Evolutionary conservation across 2,329 filamentous ascomycete species (phyloP).

Genomic region (Beauveria australis): DNA sequence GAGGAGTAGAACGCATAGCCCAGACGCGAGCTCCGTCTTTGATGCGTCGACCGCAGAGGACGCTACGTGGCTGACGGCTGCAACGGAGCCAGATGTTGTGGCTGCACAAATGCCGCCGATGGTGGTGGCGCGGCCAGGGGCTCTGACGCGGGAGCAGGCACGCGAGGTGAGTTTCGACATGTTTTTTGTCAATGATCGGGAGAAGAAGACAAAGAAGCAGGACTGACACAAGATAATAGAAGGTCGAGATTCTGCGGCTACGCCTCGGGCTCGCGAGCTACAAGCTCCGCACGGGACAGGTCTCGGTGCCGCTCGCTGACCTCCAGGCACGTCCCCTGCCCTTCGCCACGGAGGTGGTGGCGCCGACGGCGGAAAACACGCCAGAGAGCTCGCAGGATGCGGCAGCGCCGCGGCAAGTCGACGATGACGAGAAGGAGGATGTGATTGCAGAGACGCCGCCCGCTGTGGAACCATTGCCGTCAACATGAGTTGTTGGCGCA

Average conservation of each 20-base stretch:
- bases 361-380: slow-evolving; percentile 14
- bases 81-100: slow-evolving; percentile 33
- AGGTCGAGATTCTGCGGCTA: slow-evolving; percentile 57
- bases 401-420: slow-evolving; percentile 8
- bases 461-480: too few relatives aligned
- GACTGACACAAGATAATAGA: slow-evolving; percentile 29
- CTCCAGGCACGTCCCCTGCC: slow-evolving; percentile 36
- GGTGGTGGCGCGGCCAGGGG: slow-evolving; percentile 1
- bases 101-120: not conserved
- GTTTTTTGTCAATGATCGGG: slow-evolving; percentile 11
- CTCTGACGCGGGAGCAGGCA: slow-evolving; percentile 43
- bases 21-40: slow-evolving; percentile 41
- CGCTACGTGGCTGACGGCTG: slow-evolving; percentile 38
- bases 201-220: too few relatives aligned
- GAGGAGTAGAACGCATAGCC: slow-evolving; percentile 21
- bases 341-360: slow-evolving; percentile 19
- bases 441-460: slow-evolving; percentile 36
- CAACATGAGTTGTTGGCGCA: too few relatives aligned
- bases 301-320: slow-evolving; percentile 53
- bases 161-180: slow-evolving; percentile 32
- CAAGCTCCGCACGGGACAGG: slow-evolving; percentile 67
- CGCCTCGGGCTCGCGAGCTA: slow-evolving; percentile 66
- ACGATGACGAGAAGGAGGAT: slow-evolving; percentile 20
- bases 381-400: slow-evolving; percentile 9
- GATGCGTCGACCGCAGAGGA: slow-evolving; percentile 36